Conservation (phyloP, 305 asterid species). For the Fraxinus nigra region DNA sequence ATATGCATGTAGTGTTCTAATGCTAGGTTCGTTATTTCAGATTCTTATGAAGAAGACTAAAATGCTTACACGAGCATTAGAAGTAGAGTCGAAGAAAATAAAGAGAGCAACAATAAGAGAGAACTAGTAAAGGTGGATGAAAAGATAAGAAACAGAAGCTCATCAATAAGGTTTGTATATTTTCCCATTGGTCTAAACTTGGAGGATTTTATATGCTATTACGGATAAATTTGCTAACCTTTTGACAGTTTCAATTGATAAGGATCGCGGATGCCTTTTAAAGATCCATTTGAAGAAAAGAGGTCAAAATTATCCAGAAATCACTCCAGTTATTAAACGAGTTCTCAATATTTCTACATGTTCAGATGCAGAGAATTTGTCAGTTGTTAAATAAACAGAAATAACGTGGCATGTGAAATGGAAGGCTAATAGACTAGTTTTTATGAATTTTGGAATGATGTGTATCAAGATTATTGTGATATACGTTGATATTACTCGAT, state of each 20-base stretch:
- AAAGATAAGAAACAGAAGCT: constrained; percentile 37
- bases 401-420: constrained; percentile 20
- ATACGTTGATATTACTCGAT: constrained; percentile 8
- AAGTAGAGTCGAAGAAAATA: constrained; percentile 60
- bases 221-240: not conserved
- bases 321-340: constrained; percentile 13
- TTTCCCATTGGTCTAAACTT: not conserved
- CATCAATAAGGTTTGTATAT: constrained; percentile 46
- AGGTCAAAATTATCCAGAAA: constrained; percentile 10
- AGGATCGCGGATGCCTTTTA: constrained; percentile 45
- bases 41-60: constrained; percentile 62
- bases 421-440: constrained; percentile 1
- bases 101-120: constrained; percentile 60
- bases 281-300: constrained; percentile 17
- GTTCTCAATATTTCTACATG: constrained; percentile 15
- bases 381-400: constrained; percentile 28
- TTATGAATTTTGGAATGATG: constrained; percentile 19
- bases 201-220: not conserved
- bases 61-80: constrained; percentile 60
- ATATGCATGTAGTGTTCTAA: constrained; percentile 6
- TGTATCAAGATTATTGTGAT: constrained; percentile 16
- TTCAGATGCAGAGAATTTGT: constrained; percentile 29
- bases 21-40: constrained; percentile 31
- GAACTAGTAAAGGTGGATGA: constrained; percentile 39
- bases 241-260: constrained; percentile 23